A percentile compares a stretch with the other conserved stretches of the same genome.
Conservation (phyloP, 2,329 filamentous ascomycete species). For the Ascochyta clinopodiicola region DNA sequence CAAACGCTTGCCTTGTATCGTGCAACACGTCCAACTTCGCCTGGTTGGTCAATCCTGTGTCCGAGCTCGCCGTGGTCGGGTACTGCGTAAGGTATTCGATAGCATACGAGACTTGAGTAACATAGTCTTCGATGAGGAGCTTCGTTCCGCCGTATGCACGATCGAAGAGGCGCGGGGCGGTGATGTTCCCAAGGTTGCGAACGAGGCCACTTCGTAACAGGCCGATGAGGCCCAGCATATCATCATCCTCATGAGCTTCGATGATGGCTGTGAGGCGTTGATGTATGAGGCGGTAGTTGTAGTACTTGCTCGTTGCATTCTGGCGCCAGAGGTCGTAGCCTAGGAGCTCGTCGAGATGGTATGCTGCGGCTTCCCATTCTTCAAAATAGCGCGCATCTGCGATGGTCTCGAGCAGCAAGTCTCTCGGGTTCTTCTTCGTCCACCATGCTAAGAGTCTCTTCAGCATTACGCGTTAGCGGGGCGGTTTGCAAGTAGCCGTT, state of each 20-base stretch:
- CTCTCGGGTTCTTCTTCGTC: conserved; percentile 67
- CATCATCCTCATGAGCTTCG: conserved; percentile 71
- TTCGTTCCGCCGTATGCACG: conserved; percentile 88
- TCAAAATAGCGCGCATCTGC: conserved; percentile 74
- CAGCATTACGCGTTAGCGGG: conserved; percentile 22
- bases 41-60: conserved; percentile 68
- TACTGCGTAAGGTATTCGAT: conserved; percentile 77
- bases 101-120: conserved; percentile 80
- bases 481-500: background rate
- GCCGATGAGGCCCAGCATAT: conserved; percentile 78
- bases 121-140: conserved; percentile 87
- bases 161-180: conserved; percentile 80
- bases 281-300: conserved; percentile 85
- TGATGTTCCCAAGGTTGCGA: conserved; percentile 91
- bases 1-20: conserved; percentile 87
- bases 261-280: conserved; percentile 75
- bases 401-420: conserved; percentile 70
- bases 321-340: conserved; percentile 85
- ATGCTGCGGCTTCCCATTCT: conserved; percentile 85
- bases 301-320: conserved; percentile 79
- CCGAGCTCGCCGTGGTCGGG: conserved; percentile 60
- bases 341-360: conserved; percentile 81
- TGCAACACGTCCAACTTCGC: conserved; percentile 85
- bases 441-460: conserved; percentile 75
- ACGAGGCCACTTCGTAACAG: conserved; percentile 78